These are phyloP conservation scores for Eucalyptus erythrocorys DNA, from an alignment of 345 rosid species.

Conservation along the genomic window DNA sequence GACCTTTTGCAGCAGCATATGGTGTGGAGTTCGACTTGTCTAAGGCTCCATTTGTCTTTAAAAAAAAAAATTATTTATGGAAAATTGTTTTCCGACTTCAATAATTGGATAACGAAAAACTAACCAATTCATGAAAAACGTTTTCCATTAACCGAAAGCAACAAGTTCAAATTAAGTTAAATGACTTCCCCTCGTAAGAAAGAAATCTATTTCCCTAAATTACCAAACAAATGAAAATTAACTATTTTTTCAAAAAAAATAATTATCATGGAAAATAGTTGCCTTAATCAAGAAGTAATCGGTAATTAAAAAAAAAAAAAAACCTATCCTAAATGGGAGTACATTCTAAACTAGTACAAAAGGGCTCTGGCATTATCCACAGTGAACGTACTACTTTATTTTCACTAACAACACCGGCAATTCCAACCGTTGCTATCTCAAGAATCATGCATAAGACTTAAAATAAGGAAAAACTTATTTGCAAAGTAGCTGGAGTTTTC, in stretches of 20 bases:
- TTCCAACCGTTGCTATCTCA: neutral
- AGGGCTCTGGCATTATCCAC: neutral
- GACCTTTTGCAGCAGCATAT: neutral
- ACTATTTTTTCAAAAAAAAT: neutral
- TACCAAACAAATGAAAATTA: neutral
- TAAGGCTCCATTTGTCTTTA: neutral
- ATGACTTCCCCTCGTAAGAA: accelerated
- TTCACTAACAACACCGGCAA: neutral
- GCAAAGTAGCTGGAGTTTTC: neutral
- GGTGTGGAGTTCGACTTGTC: neutral
- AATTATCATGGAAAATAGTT: neutral
- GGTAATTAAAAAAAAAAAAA: neutral
- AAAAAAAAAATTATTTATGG: neutral
- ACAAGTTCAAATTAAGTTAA: neutral
- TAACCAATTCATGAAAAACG: accelerated
- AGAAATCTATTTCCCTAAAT: neutral
- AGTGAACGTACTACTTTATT: neutral
- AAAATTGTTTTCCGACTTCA: neutral
- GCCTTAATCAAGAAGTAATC: neutral
- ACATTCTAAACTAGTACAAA: neutral
- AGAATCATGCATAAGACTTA: neutral
- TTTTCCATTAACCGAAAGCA: neutral
- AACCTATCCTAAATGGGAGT: neutral
- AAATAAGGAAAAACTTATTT: neutral
- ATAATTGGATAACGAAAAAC: accelerated